A percentile compares a stretch with the other conserved stretches of the same genome.
Evolutionary conservation across 2,329 filamentous ascomycete species (phyloP).

Genomic region (Aureobasidium uvarum): DNA sequence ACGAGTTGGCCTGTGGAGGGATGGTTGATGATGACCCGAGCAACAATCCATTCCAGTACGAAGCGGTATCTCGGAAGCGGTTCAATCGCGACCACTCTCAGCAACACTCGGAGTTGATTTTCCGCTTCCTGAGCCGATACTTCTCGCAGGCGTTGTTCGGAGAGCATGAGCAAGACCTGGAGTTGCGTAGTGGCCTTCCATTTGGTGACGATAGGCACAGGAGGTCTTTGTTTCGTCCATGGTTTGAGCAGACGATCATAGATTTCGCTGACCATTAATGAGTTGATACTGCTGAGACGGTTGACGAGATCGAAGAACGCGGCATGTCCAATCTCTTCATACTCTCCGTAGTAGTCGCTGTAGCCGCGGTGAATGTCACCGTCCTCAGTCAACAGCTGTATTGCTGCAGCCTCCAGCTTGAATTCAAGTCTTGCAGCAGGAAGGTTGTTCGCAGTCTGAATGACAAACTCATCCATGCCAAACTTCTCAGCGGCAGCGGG

Average conservation of each 20-base stretch:
- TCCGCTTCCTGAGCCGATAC: slow-evolving; percentile 32
- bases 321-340: slow-evolving; percentile 47
- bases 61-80: slow-evolving; percentile 50
- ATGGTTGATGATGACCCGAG: slow-evolving; percentile 43
- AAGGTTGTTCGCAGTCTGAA: slow-evolving; percentile 43
- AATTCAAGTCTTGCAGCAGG: slow-evolving; percentile 47
- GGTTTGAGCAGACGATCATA: slow-evolving; percentile 42
- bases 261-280: slow-evolving; percentile 34
- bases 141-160: slow-evolving; percentile 39
- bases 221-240: slow-evolving; percentile 46
- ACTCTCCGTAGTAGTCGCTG: slow-evolving; percentile 46
- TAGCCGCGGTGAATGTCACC: slow-evolving; percentile 37
- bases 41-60: slow-evolving; percentile 51
- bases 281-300: slow-evolving; percentile 38
- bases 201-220: slow-evolving; percentile 46
- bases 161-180: slow-evolving; percentile 47
- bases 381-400: slow-evolving; percentile 36
- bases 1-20: slow-evolving; percentile 38
- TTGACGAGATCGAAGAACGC: slow-evolving; percentile 48
- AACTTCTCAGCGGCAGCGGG: slow-evolving; percentile 38
- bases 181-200: slow-evolving; percentile 53
- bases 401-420: slow-evolving; percentile 46
- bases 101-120: slow-evolving; percentile 41
- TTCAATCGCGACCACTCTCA: slow-evolving; percentile 46
- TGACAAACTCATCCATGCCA: slow-evolving; percentile 42